These are phyloP conservation scores for Phytophthora sansomeana DNA, from an alignment of 352 stramenopile genomes.

Conservation along the genomic window DNA sequence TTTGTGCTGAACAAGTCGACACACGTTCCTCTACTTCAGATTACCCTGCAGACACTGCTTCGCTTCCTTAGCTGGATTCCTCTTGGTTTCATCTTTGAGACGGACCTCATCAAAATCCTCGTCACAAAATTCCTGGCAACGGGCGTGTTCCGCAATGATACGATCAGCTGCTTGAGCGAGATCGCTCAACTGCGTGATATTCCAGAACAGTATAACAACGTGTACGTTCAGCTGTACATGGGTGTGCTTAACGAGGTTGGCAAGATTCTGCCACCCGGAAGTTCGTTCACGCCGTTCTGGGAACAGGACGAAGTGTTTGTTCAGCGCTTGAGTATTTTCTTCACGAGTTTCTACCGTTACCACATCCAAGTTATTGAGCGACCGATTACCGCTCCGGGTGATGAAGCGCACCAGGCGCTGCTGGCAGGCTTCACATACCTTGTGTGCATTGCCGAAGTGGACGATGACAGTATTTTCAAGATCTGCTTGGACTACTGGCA, in stretches of 20 bases:
- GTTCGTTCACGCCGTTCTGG: constrained; percentile 92
- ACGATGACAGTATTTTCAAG: constrained; percentile 98
- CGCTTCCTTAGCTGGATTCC: constrained; percentile 99
- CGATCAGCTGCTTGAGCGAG: constrained; percentile 98
- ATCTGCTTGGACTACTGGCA: constrained; percentile 99
- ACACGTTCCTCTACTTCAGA: constrained; percentile 93
- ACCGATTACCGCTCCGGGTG: constrained; percentile 70
- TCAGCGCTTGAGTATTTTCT: constrained; percentile 97
- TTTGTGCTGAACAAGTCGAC: constrained; percentile 97
- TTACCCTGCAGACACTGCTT: constrained; percentile 97
- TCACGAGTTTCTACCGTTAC: constrained; percentile 95
- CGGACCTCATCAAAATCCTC: constrained; percentile 95
- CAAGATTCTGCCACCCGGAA: constrained; percentile 92
- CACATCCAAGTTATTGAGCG: constrained; percentile 96
- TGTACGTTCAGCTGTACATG: constrained; percentile 97
- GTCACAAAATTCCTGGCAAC: constrained; percentile 97
- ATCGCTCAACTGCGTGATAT: constrained; percentile 96
- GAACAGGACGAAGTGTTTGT: constrained; percentile 98
- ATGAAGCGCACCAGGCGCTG: constrained; percentile 92
- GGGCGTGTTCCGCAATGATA: constrained; percentile 96
- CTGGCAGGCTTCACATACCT: constrained; percentile 95
- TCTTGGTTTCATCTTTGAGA: constrained; percentile 99
- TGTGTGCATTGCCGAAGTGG: constrained; percentile 91
- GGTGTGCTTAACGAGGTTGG: constrained; percentile 94
- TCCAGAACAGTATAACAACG: constrained; percentile 91